These are phyloP conservation scores for Boletales sp. DNA, from an alignment of 768 basidiomycete genomes.

Conservation along the genomic window DNA sequence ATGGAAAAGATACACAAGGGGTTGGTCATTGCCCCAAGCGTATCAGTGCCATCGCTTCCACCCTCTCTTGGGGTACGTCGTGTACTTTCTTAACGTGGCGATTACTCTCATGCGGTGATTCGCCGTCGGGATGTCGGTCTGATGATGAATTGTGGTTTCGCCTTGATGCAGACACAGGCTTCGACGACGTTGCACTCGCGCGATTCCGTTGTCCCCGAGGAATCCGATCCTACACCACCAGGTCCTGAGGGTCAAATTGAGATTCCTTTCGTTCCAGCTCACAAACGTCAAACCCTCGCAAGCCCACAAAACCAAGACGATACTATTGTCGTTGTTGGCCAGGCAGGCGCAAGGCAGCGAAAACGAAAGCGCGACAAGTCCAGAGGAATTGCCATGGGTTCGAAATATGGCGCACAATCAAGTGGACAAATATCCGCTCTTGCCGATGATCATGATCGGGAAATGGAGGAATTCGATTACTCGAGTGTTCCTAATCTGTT, in stretches of 20 bases:
- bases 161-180: conserved; percentile 8
- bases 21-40: conserved; percentile 55
- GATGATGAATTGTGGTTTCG: conserved; percentile 2
- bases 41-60: conserved; percentile 31
- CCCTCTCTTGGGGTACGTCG: conserved; percentile 14
- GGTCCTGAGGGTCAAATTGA: conserved; percentile 53
- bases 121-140: neutral
- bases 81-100: conserved; percentile 1
- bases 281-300: conserved; percentile 41
- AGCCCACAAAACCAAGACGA: conserved; percentile 41
- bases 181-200: conserved; percentile 1
- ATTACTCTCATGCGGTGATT: neutral
- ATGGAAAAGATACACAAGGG: conserved; percentile 65
- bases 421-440: conserved; percentile 4
- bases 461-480: conserved; percentile 63
- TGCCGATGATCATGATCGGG: conserved; percentile 16
- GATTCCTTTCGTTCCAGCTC: conserved; percentile 73
- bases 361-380: conserved; percentile 42
- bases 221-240: conserved; percentile 18
- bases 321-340: conserved; percentile 70
- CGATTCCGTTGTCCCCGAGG: neutral
- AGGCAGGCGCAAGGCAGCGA: conserved; percentile 58
- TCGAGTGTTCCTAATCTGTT: conserved; percentile 64
- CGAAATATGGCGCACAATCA: conserved; percentile 1
- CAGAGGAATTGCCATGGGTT: conserved; percentile 3